Conservation (phyloP, 163 green algal species). For the Smithsoniella earleae region DNA sequence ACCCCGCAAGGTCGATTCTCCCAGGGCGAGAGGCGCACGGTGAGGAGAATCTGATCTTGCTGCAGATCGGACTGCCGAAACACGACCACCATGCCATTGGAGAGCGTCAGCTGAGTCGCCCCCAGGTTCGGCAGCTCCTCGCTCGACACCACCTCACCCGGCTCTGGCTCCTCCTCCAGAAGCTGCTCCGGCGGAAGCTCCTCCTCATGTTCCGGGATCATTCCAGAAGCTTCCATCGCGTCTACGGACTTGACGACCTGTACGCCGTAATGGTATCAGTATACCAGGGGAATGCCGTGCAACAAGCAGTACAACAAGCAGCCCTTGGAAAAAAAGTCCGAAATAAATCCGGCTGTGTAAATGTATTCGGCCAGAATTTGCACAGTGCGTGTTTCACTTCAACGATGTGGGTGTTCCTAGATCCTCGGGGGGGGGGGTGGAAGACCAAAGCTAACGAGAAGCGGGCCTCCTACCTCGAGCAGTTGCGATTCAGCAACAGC, state of each 20-base stretch:
- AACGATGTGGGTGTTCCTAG: background rate
- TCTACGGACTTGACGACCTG: constrained; percentile 52
- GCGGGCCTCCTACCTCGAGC: background rate
- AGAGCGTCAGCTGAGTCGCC: constrained; percentile 43
- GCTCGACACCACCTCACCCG: constrained; percentile 26
- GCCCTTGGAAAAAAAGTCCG: background rate
- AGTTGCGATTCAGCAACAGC: constrained; percentile 48
- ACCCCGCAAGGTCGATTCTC: too few relatives aligned
- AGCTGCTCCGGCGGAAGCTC: constrained; percentile 34
- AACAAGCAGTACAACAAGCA: background rate
- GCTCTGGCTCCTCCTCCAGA: background rate
- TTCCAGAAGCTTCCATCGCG: constrained; percentile 40
- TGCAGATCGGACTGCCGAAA: constrained; percentile 67
- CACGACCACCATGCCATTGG: constrained; percentile 63
- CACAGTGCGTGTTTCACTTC: too few relatives aligned
- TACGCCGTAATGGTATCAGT: background rate
- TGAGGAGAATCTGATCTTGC: constrained; percentile 61
- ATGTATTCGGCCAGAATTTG: too few relatives aligned
- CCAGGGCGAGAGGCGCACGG: constrained; percentile 61
- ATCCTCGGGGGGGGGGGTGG: background rate
- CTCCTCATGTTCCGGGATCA: constrained; percentile 51
- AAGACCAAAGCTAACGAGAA: too few relatives aligned
- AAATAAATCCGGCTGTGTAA: too few relatives aligned
- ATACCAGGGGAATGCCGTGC: background rate
- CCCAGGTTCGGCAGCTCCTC: constrained; percentile 13